phyloP scores from a whole-genome alignment of 345 rosid species.

The Viola odorata region DNA sequence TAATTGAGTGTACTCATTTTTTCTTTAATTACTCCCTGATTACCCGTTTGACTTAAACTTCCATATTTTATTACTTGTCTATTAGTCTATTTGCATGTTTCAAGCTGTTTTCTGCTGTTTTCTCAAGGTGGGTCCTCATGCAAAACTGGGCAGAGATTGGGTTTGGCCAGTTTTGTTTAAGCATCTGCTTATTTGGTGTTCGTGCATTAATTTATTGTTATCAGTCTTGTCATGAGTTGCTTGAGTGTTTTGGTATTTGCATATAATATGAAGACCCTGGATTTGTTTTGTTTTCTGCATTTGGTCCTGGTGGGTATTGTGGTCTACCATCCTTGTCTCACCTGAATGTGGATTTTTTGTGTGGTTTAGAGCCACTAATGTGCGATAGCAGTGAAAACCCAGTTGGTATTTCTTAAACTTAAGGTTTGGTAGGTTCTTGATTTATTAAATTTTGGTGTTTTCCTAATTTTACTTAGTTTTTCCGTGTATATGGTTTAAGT shows the following conservation, averaged over 20 bases:
- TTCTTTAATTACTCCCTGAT: conserved; percentile 5
- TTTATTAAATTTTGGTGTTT: background rate
- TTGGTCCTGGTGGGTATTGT: conserved; percentile 19
- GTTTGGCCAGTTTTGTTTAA: background rate
- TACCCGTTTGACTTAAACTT: conserved; percentile 37
- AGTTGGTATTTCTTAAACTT: background rate
- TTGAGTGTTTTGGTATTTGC: background rate
- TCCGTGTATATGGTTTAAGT: background rate
- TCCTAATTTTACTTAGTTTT: conserved; percentile 1
- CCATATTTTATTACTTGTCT: conserved; percentile 12
- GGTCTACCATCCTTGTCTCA: background rate
- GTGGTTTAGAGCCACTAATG: conserved; percentile 4
- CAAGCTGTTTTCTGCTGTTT: conserved; percentile 8
- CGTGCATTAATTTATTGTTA: conserved; percentile 11
- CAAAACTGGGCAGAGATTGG: conserved; percentile 21
- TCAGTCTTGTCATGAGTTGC: conserved; percentile 16
- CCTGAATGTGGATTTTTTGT: conserved; percentile 1
- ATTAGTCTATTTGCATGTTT: conserved; percentile 9
- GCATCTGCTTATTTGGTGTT: background rate
- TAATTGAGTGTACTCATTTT: background rate
- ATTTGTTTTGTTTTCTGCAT: conserved; percentile 11
- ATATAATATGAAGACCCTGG: background rate
- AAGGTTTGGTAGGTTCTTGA: background rate
- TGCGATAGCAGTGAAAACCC: conserved; percentile 9
- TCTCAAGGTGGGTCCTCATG: conserved; percentile 19